Percentiles rank a stretch among this genome's conserved stretches.
Evolutionary conservation across 2,329 filamentous ascomycete genomes (phyloP).

Genomic region (Dothistroma pini): DNA sequence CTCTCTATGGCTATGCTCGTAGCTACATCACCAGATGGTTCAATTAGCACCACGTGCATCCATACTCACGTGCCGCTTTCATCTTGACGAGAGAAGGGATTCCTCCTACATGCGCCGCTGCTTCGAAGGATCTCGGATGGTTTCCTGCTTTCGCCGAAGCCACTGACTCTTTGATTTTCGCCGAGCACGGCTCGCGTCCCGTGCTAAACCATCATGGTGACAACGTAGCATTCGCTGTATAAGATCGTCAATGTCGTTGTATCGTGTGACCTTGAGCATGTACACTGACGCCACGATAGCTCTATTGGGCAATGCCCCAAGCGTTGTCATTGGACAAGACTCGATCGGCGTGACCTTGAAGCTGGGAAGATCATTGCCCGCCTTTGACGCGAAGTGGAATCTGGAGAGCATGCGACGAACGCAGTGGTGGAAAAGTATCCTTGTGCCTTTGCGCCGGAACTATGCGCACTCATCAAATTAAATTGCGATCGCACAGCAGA

Average conservation of each 20-base stretch:
- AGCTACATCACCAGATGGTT: conserved; percentile 13
- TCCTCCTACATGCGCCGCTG: background rate
- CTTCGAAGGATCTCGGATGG: background rate
- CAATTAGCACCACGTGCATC: background rate
- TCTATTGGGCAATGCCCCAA: background rate
- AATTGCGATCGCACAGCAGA: background rate
- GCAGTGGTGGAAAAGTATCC: background rate
- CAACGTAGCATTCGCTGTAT: conserved; percentile 8
- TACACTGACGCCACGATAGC: conserved; percentile 5
- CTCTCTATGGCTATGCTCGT: conserved; percentile 13
- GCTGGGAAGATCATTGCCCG: background rate
- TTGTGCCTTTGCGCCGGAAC: background rate
- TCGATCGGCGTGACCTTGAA: background rate
- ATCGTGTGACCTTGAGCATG: conserved; percentile 8
- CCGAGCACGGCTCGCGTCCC: background rate
- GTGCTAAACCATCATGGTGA: conserved; percentile 1
- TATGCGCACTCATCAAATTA: background rate
- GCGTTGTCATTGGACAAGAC: background rate
- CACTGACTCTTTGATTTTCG: conserved; percentile 1
- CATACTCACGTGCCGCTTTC: background rate
- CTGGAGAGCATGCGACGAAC: background rate
- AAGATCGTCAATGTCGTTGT: conserved; percentile 1
- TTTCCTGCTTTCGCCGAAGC: background rate
- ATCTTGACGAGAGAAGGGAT: background rate
- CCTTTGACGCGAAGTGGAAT: background rate